A percentile compares a stretch with the other conserved stretches of the same genome.
Evolutionary conservation across 73 alveolate genomes (phyloP).

Genomic region (Paramecium caudatum): DNA sequence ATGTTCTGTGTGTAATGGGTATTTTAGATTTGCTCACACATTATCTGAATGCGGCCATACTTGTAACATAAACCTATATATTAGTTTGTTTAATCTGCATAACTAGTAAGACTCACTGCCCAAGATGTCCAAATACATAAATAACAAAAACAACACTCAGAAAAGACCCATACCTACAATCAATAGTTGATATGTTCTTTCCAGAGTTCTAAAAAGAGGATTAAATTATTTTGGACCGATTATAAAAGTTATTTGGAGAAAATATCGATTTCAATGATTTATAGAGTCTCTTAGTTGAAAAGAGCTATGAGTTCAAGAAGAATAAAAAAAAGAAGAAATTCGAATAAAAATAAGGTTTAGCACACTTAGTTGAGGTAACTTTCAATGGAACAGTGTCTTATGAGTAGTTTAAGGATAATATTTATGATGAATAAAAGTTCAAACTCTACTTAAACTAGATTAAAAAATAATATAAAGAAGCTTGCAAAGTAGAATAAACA

Average conservation of each 20-base stretch:
- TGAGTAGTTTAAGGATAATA: slow-evolving; percentile 23
- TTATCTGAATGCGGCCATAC: slow-evolving; percentile 89
- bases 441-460: not conserved
- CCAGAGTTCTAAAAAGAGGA: slow-evolving; percentile 82
- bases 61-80: slow-evolving; percentile 69
- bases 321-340: not conserved
- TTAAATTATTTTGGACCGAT: slow-evolving; percentile 47
- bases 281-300: slow-evolving; percentile 26
- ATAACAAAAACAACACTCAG: slow-evolving; percentile 72
- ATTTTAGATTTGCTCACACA: slow-evolving; percentile 89
- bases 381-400: slow-evolving; percentile 11
- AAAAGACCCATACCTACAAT: slow-evolving; percentile 82
- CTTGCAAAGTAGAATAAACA: slow-evolving; percentile 7
- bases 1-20: slow-evolving; percentile 86
- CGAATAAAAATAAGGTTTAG: not conserved
- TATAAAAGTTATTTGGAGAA: slow-evolving; percentile 48
- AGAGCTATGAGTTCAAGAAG: not conserved
- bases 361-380: slow-evolving; percentile 34
- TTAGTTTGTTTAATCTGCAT: slow-evolving; percentile 67
- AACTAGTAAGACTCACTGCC: slow-evolving; percentile 61
- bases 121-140: slow-evolving; percentile 59
- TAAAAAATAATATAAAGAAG: not conserved
- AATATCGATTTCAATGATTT: not conserved
- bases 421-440: slow-evolving; percentile 19
- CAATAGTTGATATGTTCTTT: slow-evolving; percentile 83